Evolutionary conservation across 148 eudicot species (phyloP).

Genomic region (Selenicereus undatus): DNA sequence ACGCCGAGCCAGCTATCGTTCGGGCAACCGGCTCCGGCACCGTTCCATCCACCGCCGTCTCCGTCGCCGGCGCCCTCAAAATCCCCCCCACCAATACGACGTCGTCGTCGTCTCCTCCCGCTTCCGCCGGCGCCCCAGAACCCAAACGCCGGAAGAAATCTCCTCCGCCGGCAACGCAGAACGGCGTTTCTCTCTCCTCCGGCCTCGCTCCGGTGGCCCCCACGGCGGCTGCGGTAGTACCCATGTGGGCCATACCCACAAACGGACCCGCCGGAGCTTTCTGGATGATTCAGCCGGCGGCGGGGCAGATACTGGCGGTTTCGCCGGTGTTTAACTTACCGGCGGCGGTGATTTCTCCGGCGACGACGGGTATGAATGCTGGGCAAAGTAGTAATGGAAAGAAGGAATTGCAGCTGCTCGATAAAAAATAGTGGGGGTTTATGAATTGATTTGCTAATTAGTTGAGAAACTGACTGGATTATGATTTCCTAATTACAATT

Average conservation of each 20-base stretch:
- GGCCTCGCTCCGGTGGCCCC: background rate
- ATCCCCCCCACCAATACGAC: background rate
- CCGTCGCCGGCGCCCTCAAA: background rate
- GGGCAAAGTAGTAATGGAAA: background rate
- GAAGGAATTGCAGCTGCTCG: conserved; percentile 11
- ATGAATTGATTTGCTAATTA: background rate
- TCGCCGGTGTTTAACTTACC: background rate
- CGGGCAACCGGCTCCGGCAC: conserved; percentile 45
- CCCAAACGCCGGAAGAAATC: background rate
- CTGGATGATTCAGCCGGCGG: conserved; percentile 34
- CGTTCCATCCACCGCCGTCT: conserved; percentile 27
- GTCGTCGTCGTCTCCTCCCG: background rate
- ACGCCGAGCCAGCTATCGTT: conserved; percentile 38
- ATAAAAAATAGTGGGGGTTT: background rate
- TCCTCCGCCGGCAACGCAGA: background rate
- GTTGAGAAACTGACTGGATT: background rate
- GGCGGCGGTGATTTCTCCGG: background rate
- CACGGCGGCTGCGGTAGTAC: conserved; percentile 7
- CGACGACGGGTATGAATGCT: background rate
- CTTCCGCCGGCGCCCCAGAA: background rate
- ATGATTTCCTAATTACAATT: background rate
- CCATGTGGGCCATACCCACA: conserved; percentile 38
- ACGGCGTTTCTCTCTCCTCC: background rate
- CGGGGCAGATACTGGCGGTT: background rate
- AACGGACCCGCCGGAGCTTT: conserved; percentile 22